phyloP scores from a whole-genome alignment of 495 filamentous ascomycete species.

The Amphirosellinia nigrospora region DNA sequence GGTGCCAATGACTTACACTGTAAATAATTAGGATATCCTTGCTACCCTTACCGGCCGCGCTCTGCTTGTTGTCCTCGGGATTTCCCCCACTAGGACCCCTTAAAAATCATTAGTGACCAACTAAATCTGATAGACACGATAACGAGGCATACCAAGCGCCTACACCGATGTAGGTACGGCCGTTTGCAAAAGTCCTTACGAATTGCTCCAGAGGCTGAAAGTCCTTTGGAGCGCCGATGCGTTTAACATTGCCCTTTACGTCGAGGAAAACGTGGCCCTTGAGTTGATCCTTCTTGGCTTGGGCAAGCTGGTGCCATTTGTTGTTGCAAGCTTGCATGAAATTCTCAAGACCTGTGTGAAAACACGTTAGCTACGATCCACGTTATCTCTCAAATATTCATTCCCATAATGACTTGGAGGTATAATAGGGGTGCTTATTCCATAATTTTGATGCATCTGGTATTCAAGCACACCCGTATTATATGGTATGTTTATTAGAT shows the following conservation, averaged over 20 bases:
- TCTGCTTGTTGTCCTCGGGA: slow-evolving; percentile 38
- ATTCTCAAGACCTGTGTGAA: slow-evolving; percentile 28
- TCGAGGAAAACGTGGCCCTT: slow-evolving; percentile 42
- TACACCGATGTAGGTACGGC: slow-evolving; percentile 52
- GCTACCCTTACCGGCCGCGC: slow-evolving; percentile 43
- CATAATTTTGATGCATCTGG: too few relatives aligned
- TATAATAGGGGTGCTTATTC: too few relatives aligned
- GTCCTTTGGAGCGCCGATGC: slow-evolving; percentile 47
- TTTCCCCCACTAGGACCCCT: slow-evolving; percentile 36
- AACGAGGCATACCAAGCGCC: slow-evolving; percentile 42
- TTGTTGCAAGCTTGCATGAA: slow-evolving; percentile 51
- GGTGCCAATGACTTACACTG: slow-evolving; percentile 28
- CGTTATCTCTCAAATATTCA: too few relatives aligned
- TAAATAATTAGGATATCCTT: slow-evolving; percentile 49
- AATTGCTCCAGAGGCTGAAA: slow-evolving; percentile 44
- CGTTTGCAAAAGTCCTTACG: slow-evolving; percentile 48
- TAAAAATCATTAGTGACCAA: slow-evolving; percentile 20
- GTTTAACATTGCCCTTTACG: slow-evolving; percentile 41
- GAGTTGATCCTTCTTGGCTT: slow-evolving; percentile 39
- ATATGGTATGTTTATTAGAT: too few relatives aligned
- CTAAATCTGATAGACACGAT: slow-evolving; percentile 23
- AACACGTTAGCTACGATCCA: background rate
- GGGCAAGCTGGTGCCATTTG: slow-evolving; percentile 39
- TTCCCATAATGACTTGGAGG: too few relatives aligned
- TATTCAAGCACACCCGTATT: too few relatives aligned